Evolutionary conservation across 495 filamentous ascomycete species (phyloP), one percentile per base, ranked within the genome.

Genomic region (Extremus antarcticus): DNA sequence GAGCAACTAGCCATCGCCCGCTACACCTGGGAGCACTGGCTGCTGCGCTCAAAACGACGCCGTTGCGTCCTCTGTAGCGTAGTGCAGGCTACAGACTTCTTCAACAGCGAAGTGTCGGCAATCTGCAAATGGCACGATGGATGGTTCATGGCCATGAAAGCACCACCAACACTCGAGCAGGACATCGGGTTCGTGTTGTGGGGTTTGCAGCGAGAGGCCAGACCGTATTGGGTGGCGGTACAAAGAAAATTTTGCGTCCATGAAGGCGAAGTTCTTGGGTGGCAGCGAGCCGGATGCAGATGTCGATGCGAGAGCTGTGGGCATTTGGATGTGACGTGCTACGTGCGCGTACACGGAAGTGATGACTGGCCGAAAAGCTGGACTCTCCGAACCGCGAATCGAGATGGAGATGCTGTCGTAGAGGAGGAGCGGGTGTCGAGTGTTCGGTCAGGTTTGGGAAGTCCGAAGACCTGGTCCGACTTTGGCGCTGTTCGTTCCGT

Each of bases 121-220:
- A 45, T 45, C n/a, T 45, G 41, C n/a, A 17, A 7, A 45, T 45
- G 41, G 41, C 41, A 45, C 41, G 41, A 45, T n/a, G 41, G 41
- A n/a, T 45, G 41, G 41, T 45, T 45, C 41, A 45, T 45, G 41
- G 19, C 19, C 8, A 8, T 45, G 16, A 7, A 7, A 45, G 41
- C 4, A 8, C 41, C 15, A 7, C 41, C 41, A 7, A 13, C 7
- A 35, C 4, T 35, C 29, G 29, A 13, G 13, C 13, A 13, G 29
- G 29, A 35, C 13, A 13, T 35, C 29, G 13, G 29, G 17, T 7
- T 9, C 8, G n/a, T 17, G 4, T 45, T 21, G 41, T 7, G 8
- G 41, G 17, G 17, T 9, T 3, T 45, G 16, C 41, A 45, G 17
- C 15, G 15, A n/a, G 4, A 4, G 41, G 16, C 4, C 7, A 45